Evolutionary conservation across 1,284 basidiomycete species (phyloP).

Genomic region (Ganoderma boninense): DNA sequence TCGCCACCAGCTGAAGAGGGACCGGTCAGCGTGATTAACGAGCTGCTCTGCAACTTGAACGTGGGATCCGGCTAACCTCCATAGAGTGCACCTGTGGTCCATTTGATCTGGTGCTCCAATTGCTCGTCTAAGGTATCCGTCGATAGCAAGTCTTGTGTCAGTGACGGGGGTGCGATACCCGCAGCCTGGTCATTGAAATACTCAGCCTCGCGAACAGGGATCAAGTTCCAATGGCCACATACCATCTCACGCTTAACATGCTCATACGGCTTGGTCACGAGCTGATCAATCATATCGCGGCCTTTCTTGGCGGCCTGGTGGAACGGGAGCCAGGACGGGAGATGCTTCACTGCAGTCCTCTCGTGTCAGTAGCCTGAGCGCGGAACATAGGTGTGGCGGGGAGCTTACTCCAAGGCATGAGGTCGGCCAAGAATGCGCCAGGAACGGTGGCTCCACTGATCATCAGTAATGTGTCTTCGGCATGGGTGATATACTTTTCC

Average conservation of each 20-base stretch:
- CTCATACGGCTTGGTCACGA: conserved; percentile 39
- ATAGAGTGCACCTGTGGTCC: conserved; percentile 36
- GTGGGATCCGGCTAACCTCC: conserved; percentile 28
- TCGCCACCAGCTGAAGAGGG: conserved; percentile 25
- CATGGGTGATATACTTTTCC: conserved; percentile 33
- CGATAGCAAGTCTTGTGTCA: conserved; percentile 23
- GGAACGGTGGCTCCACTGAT: conserved; percentile 36
- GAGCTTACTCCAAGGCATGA: conserved; percentile 38
- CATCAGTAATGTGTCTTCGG: conserved; percentile 37
- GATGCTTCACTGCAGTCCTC: conserved; percentile 38
- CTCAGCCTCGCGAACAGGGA: too few species aligned
- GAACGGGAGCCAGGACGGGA: conserved; percentile 49
- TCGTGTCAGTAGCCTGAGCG: not conserved
- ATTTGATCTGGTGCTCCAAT: conserved; percentile 30
- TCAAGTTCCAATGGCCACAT: not conserved
- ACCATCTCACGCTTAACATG: conserved; percentile 42
- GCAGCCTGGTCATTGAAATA: conserved; percentile 8
- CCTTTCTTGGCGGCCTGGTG: conserved; percentile 38
- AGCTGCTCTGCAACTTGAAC: not conserved
- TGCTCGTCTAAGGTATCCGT: not conserved
- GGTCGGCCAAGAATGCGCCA: conserved; percentile 42
- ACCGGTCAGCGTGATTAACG: not conserved
- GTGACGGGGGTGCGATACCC: conserved; percentile 28
- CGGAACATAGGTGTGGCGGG: not conserved
- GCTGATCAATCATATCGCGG: conserved; percentile 27